Evolutionary conservation across 208 protist species (phyloP).

Genomic region (Trypanosoma vivax): DNA sequence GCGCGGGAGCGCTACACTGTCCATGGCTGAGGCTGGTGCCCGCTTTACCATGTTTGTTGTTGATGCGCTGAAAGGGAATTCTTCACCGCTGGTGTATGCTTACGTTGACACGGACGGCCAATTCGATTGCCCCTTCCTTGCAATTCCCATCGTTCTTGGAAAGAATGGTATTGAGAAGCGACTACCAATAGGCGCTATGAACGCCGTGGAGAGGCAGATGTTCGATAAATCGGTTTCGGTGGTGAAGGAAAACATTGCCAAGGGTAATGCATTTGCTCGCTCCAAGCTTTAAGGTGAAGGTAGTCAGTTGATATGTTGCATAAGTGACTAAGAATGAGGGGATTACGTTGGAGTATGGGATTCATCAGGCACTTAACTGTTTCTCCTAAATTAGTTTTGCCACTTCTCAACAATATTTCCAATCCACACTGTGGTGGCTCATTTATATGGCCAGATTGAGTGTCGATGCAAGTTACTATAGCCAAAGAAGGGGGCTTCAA

Average conservation of each 20-base stretch:
- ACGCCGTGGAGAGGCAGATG: conserved; percentile 28
- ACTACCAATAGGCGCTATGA: conserved; percentile 68
- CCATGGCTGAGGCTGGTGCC: conserved; percentile 92
- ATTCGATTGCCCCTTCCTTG: conserved; percentile 58
- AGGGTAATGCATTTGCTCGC: conserved; percentile 58
- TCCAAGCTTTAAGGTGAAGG: conserved; percentile 78
- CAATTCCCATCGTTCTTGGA: conserved; percentile 70
- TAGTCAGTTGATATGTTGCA: no score
- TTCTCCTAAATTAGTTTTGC: no score
- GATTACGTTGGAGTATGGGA: no score
- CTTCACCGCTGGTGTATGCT: conserved; percentile 59
- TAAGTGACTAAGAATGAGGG: no score
- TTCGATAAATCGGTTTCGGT: conserved; percentile 22
- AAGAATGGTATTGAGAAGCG: conserved; percentile 65
- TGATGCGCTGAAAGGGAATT: conserved; percentile 53
- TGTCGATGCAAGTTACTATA: no score
- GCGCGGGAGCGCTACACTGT: conserved; percentile 93
- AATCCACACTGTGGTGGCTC: no score
- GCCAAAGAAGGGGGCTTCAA: not conserved
- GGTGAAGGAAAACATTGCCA: conserved; percentile 77
- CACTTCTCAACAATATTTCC: no score
- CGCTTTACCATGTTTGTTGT: conserved; percentile 73
- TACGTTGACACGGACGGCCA: conserved; percentile 81
- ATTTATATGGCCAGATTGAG: no score
- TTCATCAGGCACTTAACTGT: no score